Evolutionary conservation across 495 filamentous ascomycete species (phyloP).

Genomic region (Tuber brumale): DNA sequence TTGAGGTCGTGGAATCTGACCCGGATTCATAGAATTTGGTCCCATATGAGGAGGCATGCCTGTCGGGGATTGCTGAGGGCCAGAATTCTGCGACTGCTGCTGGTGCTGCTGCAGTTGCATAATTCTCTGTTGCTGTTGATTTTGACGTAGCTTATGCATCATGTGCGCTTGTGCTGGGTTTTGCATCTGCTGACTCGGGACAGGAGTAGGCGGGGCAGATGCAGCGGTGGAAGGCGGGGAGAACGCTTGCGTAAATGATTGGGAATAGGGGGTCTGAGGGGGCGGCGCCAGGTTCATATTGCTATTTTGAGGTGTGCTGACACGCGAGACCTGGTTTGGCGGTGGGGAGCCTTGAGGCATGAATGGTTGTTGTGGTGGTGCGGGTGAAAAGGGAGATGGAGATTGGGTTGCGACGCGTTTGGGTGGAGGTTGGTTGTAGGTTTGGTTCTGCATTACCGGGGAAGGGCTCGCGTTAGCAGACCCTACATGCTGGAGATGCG

Average conservation of each 20-base stretch:
- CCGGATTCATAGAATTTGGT: constrained; percentile 29
- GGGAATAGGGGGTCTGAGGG: constrained; percentile 56
- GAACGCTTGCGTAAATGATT: constrained; percentile 50
- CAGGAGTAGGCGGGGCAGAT: constrained; percentile 33
- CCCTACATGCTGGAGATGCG: constrained; percentile 71
- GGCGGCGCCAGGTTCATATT: constrained; percentile 44
- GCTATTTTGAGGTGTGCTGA: constrained; percentile 65
- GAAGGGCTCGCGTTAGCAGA: constrained; percentile 80
- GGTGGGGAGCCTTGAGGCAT: constrained; percentile 70
- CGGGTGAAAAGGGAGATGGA: constrained; percentile 83
- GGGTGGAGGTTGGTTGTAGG: constrained; percentile 59
- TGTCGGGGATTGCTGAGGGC: constrained; percentile 26
- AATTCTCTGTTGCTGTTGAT: constrained; percentile 51
- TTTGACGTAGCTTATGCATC: constrained; percentile 50
- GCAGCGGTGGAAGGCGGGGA: constrained; percentile 48
- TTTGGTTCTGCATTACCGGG: constrained; percentile 72
- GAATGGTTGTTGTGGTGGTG: constrained; percentile 58
- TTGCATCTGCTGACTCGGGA: constrained; percentile 40
- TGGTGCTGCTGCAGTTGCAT: constrained; percentile 59
- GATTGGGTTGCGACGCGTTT: constrained; percentile 84
- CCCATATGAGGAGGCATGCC: constrained; percentile 32
- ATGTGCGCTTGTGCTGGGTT: constrained; percentile 45
- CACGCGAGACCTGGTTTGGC: constrained; percentile 66
- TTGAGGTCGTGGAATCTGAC: constrained; percentile 26
- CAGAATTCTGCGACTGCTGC: constrained; percentile 45